Percentiles rank a stretch among this genome's conserved stretches.
These are phyloP conservation scores for Ciborinia camelliae DNA, from an alignment of 2,329 filamentous ascomycete species.

Conservation along the genomic window DNA sequence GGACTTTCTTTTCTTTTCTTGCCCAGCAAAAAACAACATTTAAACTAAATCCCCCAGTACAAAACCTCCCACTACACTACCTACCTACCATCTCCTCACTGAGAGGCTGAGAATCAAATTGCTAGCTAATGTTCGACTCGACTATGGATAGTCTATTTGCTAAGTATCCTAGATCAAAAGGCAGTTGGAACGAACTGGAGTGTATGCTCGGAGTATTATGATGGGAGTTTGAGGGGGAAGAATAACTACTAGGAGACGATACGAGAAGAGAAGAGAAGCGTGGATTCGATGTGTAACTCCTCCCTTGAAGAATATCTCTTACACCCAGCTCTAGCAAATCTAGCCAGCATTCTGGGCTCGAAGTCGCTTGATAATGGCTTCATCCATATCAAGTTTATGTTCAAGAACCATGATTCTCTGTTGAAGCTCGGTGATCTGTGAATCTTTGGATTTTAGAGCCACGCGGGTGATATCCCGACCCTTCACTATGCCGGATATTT, in stretches of 20 bases:
- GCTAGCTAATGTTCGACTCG: too few species aligned
- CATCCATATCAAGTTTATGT: constrained; percentile 52
- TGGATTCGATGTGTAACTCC: background rate
- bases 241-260: background rate
- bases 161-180: too few species aligned
- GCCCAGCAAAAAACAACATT: too few species aligned
- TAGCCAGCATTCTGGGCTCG: constrained; percentile 16
- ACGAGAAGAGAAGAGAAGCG: background rate
- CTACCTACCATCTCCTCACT: too few species aligned
- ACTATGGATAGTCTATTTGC: too few species aligned
- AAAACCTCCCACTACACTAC: too few species aligned
- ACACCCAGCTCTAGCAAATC: background rate
- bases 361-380: constrained; percentile 40
- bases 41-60: too few species aligned
- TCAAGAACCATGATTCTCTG: constrained; percentile 58
- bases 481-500: constrained; percentile 57
- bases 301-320: too few species aligned
- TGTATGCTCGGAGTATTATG: background rate
- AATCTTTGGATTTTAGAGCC: constrained; percentile 61
- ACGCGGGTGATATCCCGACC: constrained; percentile 65
- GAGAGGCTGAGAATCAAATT: background rate
- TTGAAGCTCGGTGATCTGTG: constrained; percentile 62
- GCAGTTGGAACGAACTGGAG: background rate
- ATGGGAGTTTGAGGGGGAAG: too few species aligned
- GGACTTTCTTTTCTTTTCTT: too few species aligned